These are phyloP conservation scores for Volvox reticuliferus DNA, from an alignment of 139 green algal genomes.

Conservation along the genomic window DNA sequence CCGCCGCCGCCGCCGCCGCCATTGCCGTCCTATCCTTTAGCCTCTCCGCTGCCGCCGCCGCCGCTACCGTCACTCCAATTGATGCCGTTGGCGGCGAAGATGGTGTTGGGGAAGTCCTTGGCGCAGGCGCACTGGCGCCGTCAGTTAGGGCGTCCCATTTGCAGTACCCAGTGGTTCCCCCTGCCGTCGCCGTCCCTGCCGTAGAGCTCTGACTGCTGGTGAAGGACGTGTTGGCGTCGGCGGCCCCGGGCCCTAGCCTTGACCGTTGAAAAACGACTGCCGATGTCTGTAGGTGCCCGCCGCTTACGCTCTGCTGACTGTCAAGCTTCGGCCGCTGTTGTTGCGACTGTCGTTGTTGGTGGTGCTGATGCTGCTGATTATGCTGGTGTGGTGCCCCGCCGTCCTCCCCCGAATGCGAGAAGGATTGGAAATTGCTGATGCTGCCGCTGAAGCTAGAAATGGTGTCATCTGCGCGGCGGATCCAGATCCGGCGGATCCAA, in stretches of 20 bases:
- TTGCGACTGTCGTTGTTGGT: background rate
- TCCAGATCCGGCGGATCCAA: no score
- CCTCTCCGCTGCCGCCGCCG: background rate
- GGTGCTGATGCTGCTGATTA: background rate
- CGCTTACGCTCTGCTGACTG: background rate
- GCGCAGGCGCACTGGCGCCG: background rate
- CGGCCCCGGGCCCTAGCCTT: background rate
- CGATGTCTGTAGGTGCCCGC: background rate
- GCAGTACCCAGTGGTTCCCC: background rate
- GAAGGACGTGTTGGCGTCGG: background rate
- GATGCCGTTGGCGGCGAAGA: background rate
- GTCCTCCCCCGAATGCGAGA: background rate
- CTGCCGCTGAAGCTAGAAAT: background rate
- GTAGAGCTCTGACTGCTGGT: background rate
- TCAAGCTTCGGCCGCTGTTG: background rate
- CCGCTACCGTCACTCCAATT: background rate
- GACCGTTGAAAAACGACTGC: background rate
- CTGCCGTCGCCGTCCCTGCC: background rate
- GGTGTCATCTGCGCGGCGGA: background rate
- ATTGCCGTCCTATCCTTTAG: background rate
- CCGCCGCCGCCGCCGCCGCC: background rate
- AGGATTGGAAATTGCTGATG: slow-evolving; percentile 21
- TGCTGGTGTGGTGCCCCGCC: background rate
- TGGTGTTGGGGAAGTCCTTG: background rate
- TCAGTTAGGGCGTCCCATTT: background rate